Evolutionary conservation across 2,329 filamentous ascomycete species (phyloP), one percentile per base, ranked within the genome.

Genomic region (Hirsutella thompsonii): DNA sequence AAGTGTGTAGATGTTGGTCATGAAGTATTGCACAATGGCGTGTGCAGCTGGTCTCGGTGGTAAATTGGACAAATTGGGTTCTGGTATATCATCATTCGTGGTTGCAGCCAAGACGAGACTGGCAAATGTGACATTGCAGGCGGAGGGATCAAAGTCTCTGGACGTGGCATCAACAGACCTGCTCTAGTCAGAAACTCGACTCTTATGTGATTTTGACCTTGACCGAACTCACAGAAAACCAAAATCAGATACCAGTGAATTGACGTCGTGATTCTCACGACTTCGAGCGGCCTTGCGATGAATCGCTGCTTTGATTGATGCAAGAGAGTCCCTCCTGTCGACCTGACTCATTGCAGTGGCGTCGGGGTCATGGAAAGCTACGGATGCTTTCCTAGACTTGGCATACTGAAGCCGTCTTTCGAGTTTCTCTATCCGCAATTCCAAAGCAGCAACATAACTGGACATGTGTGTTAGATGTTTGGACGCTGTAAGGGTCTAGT

Each of bases 131-230:
- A 94, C 93, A 53, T 86, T 87, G 45, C 79, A 83, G 23, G 83
- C 80, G 43, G 89, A 87, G 8, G 87, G 83, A 57, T 94, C 87
- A 55, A 95, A 95, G 59, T 96, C 92, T 55, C 88, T 76, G 2
- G 89, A 90, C 0, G 89, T 95, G 21, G 92, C 89, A 65, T 94
- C 94, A 55, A 98, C 86, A 5, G 90, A 87, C 42, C 87, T 92
- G 11, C 21, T 8, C 23, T 16, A 21, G 29, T 28, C 28, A 21
- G 30, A 21, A 39, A 21, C 14, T 16, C n/a, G n/a, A n/a, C n/a
- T n/a, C n/a, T n/a, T n/a, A n/a, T n/a, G n/a, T n/a, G n/a, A n/a
- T n/a, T n/a, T n/a, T n/a, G n/a, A n/a, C n/a, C n/a, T n/a, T n/a
- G n/a, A n/a, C n/a, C n/a, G n/a, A 10, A 29, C 39, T n/a, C 58